A percentile compares a stretch with the other conserved stretches of the same genome.
phyloP scores from a whole-genome alignment of 257 asterid genomes.

The Plectranthus barbatus region DNA sequence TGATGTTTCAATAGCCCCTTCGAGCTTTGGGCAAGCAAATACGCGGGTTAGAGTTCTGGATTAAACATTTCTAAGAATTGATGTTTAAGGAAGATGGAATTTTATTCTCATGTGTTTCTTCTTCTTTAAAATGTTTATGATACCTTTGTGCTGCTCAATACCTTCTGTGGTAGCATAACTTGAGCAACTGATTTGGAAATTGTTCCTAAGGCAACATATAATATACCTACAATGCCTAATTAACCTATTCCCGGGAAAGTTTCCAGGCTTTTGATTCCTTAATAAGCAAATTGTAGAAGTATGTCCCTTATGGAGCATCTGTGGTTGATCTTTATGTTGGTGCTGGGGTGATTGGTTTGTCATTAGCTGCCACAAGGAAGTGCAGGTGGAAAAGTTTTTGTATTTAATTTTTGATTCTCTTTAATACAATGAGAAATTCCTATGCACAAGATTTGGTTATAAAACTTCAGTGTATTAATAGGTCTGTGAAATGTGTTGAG shows the following conservation, averaged over 20 bases:
- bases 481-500: conserved; percentile 92
- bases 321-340: too few species aligned
- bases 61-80: conserved; percentile 3
- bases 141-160: too few species aligned
- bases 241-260: too few species aligned
- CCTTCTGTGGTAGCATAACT: background rate
- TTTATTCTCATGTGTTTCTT: too few species aligned
- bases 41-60: conserved; percentile 50
- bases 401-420: conserved; percentile 9
- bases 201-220: too few species aligned
- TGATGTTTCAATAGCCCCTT: conserved; percentile 65
- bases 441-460: background rate
- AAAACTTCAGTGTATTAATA: conserved; percentile 14
- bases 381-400: conserved; percentile 36
- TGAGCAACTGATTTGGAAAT: background rate
- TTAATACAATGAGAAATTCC: too few species aligned
- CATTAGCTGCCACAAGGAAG: too few species aligned
- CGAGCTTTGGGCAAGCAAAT: too few species aligned
- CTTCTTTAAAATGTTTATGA: background rate
- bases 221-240: too few species aligned
- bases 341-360: too few species aligned
- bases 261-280: conserved; percentile 86
- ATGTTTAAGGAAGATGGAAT: too few species aligned
- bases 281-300: conserved; percentile 63
- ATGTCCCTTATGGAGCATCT: conserved; percentile 78